phyloP scores from a whole-genome alignment of 2,329 filamentous ascomycete species.

The Tolypocladium paradoxum region DNA sequence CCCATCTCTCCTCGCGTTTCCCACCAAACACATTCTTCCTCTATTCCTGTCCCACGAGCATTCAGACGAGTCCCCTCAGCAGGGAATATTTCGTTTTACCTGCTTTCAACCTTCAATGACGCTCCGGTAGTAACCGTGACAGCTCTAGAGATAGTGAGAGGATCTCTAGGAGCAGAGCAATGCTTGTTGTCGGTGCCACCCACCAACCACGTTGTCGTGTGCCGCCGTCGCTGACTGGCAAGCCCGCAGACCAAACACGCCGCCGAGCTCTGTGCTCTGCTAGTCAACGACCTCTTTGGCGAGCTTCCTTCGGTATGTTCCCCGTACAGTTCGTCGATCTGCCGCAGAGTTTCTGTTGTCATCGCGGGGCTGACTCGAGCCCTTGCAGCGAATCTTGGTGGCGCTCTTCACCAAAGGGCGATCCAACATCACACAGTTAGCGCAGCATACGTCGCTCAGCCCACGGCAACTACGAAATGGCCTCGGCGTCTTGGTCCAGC shows the following conservation, averaged over 20 bases:
- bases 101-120: constrained; percentile 37
- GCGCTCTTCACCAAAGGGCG: constrained; percentile 70
- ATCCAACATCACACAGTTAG: constrained; percentile 58
- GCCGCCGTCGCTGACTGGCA: constrained; percentile 12
- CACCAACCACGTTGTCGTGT: constrained; percentile 9
- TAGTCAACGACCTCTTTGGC: constrained; percentile 83
- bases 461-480: constrained; percentile 71
- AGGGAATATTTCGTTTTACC: neutral
- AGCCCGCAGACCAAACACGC: constrained; percentile 55
- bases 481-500: constrained; percentile 75
- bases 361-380: constrained; percentile 16
- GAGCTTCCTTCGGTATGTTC: constrained; percentile 73
- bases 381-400: constrained; percentile 66
- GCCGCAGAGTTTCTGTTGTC: neutral
- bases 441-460: constrained; percentile 60
- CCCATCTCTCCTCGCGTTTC: constrained; percentile 1
- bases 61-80: neutral
- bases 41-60: neutral
- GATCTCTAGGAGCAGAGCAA: constrained; percentile 63
- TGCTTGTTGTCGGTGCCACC: constrained; percentile 36
- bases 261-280: constrained; percentile 79
- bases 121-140: constrained; percentile 56
- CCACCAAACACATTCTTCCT: neutral
- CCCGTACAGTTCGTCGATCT: constrained; percentile 1
- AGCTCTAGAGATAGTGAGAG: constrained; percentile 72